Base-by-base conservation (phyloP, 345 rosid genomes). In the Citrus sp. region DNA sequence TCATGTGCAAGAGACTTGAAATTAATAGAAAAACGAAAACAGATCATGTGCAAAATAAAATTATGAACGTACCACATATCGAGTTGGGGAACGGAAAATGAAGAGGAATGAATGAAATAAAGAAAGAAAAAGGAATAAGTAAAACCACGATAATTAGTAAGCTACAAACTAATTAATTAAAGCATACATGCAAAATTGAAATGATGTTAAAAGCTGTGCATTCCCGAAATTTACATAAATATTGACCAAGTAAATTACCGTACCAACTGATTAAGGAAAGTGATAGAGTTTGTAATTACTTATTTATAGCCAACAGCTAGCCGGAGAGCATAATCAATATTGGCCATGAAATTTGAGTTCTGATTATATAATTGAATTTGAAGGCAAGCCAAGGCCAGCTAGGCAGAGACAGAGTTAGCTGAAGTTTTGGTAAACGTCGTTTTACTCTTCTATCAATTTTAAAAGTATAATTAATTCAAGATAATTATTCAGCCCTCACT, bases 371-470 rank as follows among this genome's bases (percentile, higher is more conserved):
- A 63, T 27, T 9, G 71, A 67, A n/a, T 22, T 65, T 12, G 60
- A 54, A 71, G 40, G 27, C 74, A 55, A 79, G 60, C 40, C n/a
- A 35, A 65, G 16, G 21, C 59, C 74, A 73, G 68, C 61, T 2
- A 9, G 55, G 56, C 70, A n/a, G 70, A 24, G 54, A 30, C 64
- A 42, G 64, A 24, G 68, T 42, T 59, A 59, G 78, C 37, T 60
- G 54, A 24, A 59, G 69, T 30, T 32, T 60, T 46, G 78, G 82
- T 80, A 74, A 80, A 80, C 78, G 74, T 74, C 78, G 24, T 24
- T 74, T 67, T 67, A 56, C 46, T 32, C 25, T 19, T 32, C n/a
- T 27, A 54, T 64, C 14, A 27, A 25, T 1, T 14, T 67, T 67
- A 9, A 6, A 37, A 46, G 14, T 46, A 13, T 13, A 46, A 9